Percentiles rank a stretch among this genome's conserved stretches.
phyloP scores from a whole-genome alignment of 192 early-diverging fungal genomes.

The Entomortierella beljakovae region DNA sequence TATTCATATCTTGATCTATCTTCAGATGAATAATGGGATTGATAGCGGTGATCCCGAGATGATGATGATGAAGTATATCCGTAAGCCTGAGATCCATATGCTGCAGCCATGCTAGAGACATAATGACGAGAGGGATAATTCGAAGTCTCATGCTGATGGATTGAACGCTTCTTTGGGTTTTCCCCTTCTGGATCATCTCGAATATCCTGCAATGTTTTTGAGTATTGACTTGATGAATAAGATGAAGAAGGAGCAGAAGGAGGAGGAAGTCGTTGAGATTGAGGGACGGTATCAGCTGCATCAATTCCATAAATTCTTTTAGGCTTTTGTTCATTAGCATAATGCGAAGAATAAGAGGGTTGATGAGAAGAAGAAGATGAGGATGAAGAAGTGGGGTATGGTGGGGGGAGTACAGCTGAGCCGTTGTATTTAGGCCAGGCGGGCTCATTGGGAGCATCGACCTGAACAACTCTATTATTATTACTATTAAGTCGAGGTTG shows the following conservation, averaged over 20 bases:
- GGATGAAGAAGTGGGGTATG: constrained; percentile 7
- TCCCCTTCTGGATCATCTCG: constrained; percentile 21
- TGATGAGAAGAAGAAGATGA: constrained; percentile 1
- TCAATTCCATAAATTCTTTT: constrained; percentile 46
- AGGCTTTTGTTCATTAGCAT: constrained; percentile 20
- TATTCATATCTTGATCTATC: constrained; percentile 29
- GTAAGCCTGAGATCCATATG: constrained; percentile 27
- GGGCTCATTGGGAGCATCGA: constrained; percentile 43
- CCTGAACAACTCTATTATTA: constrained; percentile 22
- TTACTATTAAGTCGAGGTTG: constrained; percentile 1
- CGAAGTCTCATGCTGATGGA: constrained; percentile 15
- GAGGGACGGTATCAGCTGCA: constrained; percentile 37
- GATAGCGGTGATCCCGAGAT: neutral
- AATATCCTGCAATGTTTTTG: constrained; percentile 26
- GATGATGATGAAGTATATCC: constrained; percentile 12
- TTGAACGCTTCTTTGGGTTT: constrained; percentile 10
- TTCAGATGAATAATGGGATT: constrained; percentile 7
- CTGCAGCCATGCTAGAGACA: constrained; percentile 15
- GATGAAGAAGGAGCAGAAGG: constrained; percentile 27
- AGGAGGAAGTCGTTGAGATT: constrained; percentile 14
- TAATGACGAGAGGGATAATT: constrained; percentile 16
- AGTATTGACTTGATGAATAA: constrained; percentile 32
- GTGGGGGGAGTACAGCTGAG: constrained; percentile 19
- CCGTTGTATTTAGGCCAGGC: constrained; percentile 8
- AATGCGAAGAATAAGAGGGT: constrained; percentile 17